Evolutionary conservation across 1,139 yeast species (phyloP), one percentile per base, ranked within the genome.

Genomic region (Sugiyamaella japonica): DNA sequence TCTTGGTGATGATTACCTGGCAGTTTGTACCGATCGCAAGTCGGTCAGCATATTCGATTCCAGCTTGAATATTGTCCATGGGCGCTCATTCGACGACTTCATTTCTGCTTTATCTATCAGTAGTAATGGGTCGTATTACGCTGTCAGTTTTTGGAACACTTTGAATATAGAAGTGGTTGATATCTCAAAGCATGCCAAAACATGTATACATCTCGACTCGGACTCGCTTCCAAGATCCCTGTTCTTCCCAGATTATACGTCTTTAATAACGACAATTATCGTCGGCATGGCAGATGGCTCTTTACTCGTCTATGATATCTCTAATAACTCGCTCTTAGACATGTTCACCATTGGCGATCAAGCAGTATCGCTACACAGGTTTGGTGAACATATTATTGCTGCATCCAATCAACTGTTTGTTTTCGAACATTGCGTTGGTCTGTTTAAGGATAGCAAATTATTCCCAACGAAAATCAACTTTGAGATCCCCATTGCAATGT

Each of bases 231-330:
- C 51, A 3, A 43, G 51, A 23, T 46, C 54, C 8, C 25, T 52
- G 2, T 31, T 32, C 2, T 42, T 52, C 10, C 17, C 17, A n/a
- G n/a, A 44, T 9, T 10, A 17, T 13, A 10, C 48, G 1, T 13
- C 15, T 3, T 13, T 9, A 12, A 29, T 9, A 15, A 12, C 7
- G 4, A 20, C 17, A 2, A 47, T 40, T 40, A n/a, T 46, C 8
- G 48, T 39, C 10, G 56, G 56, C 5, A 29, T 45, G 39, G 54
- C 49, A 15, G 56, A 50, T 40, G 54, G 54, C 2, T 10, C 47
- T 13, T 23, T 52, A 3, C n/a, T 36, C 15, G 16, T 46, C 10
- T 46, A 29, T 13, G 47, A 52, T 25, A 16, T 29, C 13, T 6
- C 29, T 2, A 16, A 25, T 4, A 41, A 12, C 13, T 25, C 8